Evolutionary conservation across 2,329 filamentous ascomycete genomes (phyloP).

Genomic region (Pseudogymnoascus sp.): DNA sequence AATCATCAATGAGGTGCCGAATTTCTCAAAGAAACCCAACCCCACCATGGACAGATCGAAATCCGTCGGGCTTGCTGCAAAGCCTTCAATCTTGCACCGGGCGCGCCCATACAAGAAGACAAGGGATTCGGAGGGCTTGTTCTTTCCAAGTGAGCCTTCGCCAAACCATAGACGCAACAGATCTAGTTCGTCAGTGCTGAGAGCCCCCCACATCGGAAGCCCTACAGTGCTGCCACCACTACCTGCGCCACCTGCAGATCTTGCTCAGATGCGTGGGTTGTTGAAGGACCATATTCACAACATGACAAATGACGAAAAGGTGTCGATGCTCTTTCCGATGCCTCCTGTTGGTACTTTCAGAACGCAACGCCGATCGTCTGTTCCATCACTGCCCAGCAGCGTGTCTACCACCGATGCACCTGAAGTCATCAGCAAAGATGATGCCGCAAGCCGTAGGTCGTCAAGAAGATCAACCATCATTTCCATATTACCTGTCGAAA

Average conservation of each 20-base stretch:
- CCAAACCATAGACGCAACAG: slow-evolving; percentile 38
- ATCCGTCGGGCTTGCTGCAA: slow-evolving; percentile 15
- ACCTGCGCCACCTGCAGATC: slow-evolving; percentile 36
- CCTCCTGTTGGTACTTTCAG: slow-evolving; percentile 26
- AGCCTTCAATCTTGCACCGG: slow-evolving; percentile 27
- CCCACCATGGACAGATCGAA: slow-evolving; percentile 12
- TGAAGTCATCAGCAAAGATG: slow-evolving; percentile 20
- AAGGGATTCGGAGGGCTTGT: slow-evolving; percentile 34
- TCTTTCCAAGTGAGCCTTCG: slow-evolving; percentile 41
- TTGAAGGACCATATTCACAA: slow-evolving; percentile 48
- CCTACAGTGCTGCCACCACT: slow-evolving; percentile 27
- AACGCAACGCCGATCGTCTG: slow-evolving; percentile 33
- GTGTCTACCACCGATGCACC: slow-evolving; percentile 20
- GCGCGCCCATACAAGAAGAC: slow-evolving; percentile 26
- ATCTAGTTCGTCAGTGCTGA: slow-evolving; percentile 41
- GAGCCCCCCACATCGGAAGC: slow-evolving; percentile 38
- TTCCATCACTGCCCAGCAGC: slow-evolving; percentile 38
- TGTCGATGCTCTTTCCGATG: slow-evolving; percentile 43
- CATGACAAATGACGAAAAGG: slow-evolving; percentile 54
- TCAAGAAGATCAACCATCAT: slow-evolving; percentile 27
- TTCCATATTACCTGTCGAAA: slow-evolving; percentile 1
- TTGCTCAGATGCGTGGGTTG: slow-evolving; percentile 33
- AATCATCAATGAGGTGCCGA: slow-evolving; percentile 41
- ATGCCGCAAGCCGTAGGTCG: slow-evolving; percentile 20
- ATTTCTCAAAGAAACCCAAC: slow-evolving; percentile 25